Evolutionary conservation across 1,284 basidiomycete species (phyloP), one percentile per base, ranked within the genome.

Genomic region (Puccinia novopanici): DNA sequence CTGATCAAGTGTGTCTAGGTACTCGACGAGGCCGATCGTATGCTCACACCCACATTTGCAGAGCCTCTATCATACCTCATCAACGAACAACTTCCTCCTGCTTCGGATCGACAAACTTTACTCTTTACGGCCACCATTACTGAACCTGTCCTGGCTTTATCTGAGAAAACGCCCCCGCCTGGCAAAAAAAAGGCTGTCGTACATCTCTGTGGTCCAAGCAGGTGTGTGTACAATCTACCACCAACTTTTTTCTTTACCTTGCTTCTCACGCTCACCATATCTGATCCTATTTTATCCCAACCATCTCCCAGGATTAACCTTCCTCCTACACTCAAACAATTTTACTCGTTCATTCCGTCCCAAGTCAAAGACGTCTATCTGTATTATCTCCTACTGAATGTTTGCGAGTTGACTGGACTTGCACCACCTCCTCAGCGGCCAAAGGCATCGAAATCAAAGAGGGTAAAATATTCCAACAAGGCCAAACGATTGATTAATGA

Each of bases 111-210:
- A 19, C 97, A 99, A 86, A 99, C 97, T 0, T 93, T 95, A 82
- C 89, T 99, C 40, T 99, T 99, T 86, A 98, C 97, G 0, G 97
- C 97, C 0, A 99, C 97, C 0, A 88, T 97, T 82, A 95, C 94
- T 2, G 89, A 92, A 22, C 90, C 94, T 0, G 94, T 99, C 76
- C 93, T 95, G 83, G 88, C 89, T 10, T 86, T 98, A 40, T 92
- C 91, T 15, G 88, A 90, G 70, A 91, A 91, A 55, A 87, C 90
- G 19, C 93, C 95, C 1, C 89, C 90, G 81, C 88, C 89, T 0
- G 95, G 95, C 10, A 98, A 97, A 86, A 88, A 91, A 84, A 90
- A 89, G 83, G 94, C 95, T 1, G 95, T 96, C 84, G 89, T 98
- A 27, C 92, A 98, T 86, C 89, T 93, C 72, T 93, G 94, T 86